phyloP scores from a whole-genome alignment of 768 basidiomycete genomes.

The Macrolepiota fuliginosa region DNA sequence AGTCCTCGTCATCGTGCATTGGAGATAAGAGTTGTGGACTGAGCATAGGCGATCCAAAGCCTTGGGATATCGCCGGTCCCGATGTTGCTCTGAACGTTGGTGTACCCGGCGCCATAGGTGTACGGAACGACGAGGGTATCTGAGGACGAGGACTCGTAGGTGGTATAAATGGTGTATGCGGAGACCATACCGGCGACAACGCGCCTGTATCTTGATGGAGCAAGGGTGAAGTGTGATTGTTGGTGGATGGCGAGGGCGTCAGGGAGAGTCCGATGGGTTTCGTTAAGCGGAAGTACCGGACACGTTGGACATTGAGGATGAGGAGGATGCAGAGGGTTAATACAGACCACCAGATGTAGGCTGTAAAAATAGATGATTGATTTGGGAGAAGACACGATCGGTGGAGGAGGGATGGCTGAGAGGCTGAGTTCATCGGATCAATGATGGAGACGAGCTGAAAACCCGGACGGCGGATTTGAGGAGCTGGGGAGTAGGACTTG shows the following conservation, averaged over 20 bases:
- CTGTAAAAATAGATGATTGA: conserved; percentile 54
- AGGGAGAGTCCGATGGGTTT: conserved; percentile 20
- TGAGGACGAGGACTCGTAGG: conserved; percentile 1
- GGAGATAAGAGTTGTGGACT: conserved; percentile 39
- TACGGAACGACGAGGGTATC: conserved; percentile 12
- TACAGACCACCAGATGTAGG: conserved; percentile 25
- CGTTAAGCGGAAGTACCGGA: conserved; percentile 35
- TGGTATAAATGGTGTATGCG: conserved; percentile 7
- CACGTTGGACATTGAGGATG: conserved; percentile 45
- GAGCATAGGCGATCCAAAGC: conserved; percentile 21
- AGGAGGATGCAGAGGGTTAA: conserved; percentile 66
- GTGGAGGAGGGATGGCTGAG: conserved; percentile 52
- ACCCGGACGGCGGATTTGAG: conserved; percentile 72
- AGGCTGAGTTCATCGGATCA: conserved; percentile 32
- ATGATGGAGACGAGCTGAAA: conserved; percentile 78
- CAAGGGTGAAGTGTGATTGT: neutral
- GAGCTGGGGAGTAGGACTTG: conserved; percentile 81
- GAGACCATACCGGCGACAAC: conserved; percentile 11
- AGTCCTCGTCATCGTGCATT: conserved; percentile 49
- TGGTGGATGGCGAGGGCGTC: conserved; percentile 16
- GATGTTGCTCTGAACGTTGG: conserved; percentile 15
- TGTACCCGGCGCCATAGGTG: conserved; percentile 9
- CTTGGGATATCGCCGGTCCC: conserved; percentile 31
- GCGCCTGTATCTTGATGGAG: neutral
- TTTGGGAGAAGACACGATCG: conserved; percentile 80